Percentiles rank a stretch among this genome's conserved stretches.
Conservation (phyloP, 768 basidiomycete genomes). For the Tylopilus rubrobrunneus region DNA sequence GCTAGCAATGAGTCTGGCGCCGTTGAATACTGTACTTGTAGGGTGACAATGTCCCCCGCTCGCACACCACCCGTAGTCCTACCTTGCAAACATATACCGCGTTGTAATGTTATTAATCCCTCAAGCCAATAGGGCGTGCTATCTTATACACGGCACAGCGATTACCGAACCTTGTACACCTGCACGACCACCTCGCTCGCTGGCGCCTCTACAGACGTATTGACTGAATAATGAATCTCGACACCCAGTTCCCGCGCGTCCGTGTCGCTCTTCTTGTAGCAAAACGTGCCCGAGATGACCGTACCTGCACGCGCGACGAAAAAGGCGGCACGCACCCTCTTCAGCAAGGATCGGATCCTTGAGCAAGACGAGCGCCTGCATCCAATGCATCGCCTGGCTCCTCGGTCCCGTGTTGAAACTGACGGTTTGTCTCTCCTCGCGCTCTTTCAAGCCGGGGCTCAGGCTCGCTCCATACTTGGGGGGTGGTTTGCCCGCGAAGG, state of each 20-base stretch:
- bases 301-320: constrained; percentile 47
- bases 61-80: too few relatives aligned
- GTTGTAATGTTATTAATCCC: too few relatives aligned
- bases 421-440: constrained; percentile 38
- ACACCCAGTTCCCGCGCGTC: constrained; percentile 90
- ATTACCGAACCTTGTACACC: constrained; percentile 72
- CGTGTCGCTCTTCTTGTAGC: constrained; percentile 69
- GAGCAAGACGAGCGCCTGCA: constrained; percentile 88
- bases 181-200: constrained; percentile 57
- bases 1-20: too few relatives aligned
- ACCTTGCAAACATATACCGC: too few relatives aligned
- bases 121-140: too few relatives aligned
- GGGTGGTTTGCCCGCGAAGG: constrained; percentile 62
- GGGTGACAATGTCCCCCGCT: too few relatives aligned
- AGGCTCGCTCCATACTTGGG: constrained; percentile 57
- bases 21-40: too few relatives aligned
- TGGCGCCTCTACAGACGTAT: constrained; percentile 33
- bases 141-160: background rate
- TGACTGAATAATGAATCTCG: constrained; percentile 76
- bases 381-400: constrained; percentile 93
- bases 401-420: constrained; percentile 90
- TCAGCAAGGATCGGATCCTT: constrained; percentile 70
- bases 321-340: constrained; percentile 52
- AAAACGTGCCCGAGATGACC: constrained; percentile 73
- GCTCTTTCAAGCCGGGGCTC: constrained; percentile 40